Base-by-base conservation (phyloP, 2,329 filamentous ascomycete species). In the Botrytis tulipae region DNA sequence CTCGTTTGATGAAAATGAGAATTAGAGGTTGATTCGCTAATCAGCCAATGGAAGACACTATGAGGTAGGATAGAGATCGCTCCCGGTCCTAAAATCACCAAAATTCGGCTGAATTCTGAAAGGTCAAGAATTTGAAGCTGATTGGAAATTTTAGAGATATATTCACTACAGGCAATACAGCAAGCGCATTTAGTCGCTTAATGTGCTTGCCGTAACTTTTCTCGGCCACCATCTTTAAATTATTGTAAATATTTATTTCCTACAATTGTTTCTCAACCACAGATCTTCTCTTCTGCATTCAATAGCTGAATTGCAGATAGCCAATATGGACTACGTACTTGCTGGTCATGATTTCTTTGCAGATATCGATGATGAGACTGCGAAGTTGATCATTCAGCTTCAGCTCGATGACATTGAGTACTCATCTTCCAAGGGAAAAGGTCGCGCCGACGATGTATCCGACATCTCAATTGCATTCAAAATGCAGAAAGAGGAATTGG, bases 351-450 rank as follows among this genome's bases (percentile, higher is more conserved):
- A 48, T n/a, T 66, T 22, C 20, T 66, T 51, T 40, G 35, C 25
- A 1, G 46, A 20, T 22, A 70, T 77, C 10, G 78, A 79, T 35
- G 74, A 77, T 16, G 75, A 72, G 14, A 76, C 76, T 7, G 74
- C 73, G 10, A 73, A 73, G 1, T 40, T 78, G 8, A 76, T 79
- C 12, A 62, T 79, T 32, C 73, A 78, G n/a, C 72, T 80, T 35
- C 77, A 80, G 46, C 66, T 79, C 25, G 42, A 77, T 59, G 78
- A 80, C 59, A 69, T 71, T 22, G 32, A 70, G 25, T 37, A 72
- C 8, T 48, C 61, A 2, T 32, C 61, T 42, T 48, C 25, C 8
- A 73, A 72, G 32, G 73, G 69, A 7, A 75, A 76, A 35, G 75
- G 75, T 18, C 72, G 57, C 10, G 74, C 73, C 40, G 74, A 57